These are phyloP conservation scores for Imleria badia DNA, from an alignment of 768 basidiomycete species.

Conservation along the genomic window DNA sequence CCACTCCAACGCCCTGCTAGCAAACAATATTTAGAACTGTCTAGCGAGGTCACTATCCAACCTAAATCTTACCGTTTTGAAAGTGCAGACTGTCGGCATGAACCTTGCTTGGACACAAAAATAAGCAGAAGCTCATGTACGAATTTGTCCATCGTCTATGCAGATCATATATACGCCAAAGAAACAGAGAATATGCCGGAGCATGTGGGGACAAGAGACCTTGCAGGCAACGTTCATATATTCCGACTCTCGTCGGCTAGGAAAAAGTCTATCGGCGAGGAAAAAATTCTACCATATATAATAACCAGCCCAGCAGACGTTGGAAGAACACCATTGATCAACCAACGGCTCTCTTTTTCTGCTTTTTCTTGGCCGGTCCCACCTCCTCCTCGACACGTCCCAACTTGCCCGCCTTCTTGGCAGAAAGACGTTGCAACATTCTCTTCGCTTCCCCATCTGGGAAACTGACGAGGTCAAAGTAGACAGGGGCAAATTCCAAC, in stretches of 20 bases:
- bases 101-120: too few species aligned
- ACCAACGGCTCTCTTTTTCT: neutral
- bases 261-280: neutral
- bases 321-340: neutral
- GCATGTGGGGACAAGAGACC: too few species aligned
- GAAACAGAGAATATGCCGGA: too few species aligned
- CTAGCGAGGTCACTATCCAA: too few species aligned
- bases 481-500: constrained; percentile 57
- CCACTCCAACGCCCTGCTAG: too few species aligned
- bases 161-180: too few species aligned
- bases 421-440: constrained; percentile 51
- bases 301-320: neutral
- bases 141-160: too few species aligned
- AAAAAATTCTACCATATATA: constrained; percentile 2
- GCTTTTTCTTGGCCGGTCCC: constrained; percentile 17
- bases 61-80: too few species aligned
- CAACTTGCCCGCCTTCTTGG: constrained; percentile 52
- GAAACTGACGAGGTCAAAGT: constrained; percentile 70
- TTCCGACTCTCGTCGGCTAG: neutral
- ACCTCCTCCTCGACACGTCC: constrained; percentile 9
- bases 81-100: too few species aligned
- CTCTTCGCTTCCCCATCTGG: constrained; percentile 71
- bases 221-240: too few species aligned
- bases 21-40: too few species aligned
- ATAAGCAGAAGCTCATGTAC: too few species aligned